Evolutionary conservation across 805 yeast species (phyloP).

Genomic region (Groenewaldozyma tartarivorans): DNA sequence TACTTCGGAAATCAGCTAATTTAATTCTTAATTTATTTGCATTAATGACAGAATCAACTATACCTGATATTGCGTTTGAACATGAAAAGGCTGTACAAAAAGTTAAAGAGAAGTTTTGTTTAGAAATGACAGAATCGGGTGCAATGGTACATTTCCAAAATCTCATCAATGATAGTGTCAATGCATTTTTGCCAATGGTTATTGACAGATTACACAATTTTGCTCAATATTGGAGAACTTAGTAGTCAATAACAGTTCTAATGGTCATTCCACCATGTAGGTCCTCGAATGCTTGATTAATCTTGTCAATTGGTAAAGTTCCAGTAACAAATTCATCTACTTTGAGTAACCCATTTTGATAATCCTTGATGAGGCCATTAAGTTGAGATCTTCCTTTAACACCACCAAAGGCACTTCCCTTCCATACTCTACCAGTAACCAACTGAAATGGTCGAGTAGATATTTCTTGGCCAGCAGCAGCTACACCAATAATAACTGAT

Average conservation of each 20-base stretch:
- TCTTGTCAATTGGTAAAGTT: slow-evolving; percentile 64
- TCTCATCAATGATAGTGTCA: slow-evolving; percentile 87
- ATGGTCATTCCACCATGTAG: slow-evolving; percentile 91
- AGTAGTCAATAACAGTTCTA: slow-evolving; percentile 62
- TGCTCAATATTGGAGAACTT: slow-evolving; percentile 95
- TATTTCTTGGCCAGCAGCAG: slow-evolving; percentile 96
- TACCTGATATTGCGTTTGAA: slow-evolving; percentile 81
- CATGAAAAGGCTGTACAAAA: slow-evolving; percentile 80
- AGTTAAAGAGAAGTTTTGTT: slow-evolving; percentile 87
- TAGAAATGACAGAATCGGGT: slow-evolving; percentile 91
- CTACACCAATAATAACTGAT: slow-evolving; percentile 93
- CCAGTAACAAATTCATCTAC: slow-evolving; percentile 95
- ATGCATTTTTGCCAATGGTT: slow-evolving; percentile 87
- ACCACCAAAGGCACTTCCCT: slow-evolving; percentile 99
- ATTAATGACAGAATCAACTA: slow-evolving; percentile 78
- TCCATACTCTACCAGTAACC: slow-evolving; percentile 98
- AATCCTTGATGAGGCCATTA: slow-evolving; percentile 82
- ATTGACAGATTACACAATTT: slow-evolving; percentile 90
- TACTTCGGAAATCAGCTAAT: slow-evolving; percentile 80
- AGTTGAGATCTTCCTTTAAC: slow-evolving; percentile 95
- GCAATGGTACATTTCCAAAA: slow-evolving; percentile 93
- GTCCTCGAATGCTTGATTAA: slow-evolving; percentile 87
- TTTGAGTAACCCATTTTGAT: slow-evolving; percentile 68
- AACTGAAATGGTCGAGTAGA: slow-evolving; percentile 97
- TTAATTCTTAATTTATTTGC: slow-evolving; percentile 85